Conservation (phyloP, 441 rosid genomes). For the Erodium moschatum region DNA sequence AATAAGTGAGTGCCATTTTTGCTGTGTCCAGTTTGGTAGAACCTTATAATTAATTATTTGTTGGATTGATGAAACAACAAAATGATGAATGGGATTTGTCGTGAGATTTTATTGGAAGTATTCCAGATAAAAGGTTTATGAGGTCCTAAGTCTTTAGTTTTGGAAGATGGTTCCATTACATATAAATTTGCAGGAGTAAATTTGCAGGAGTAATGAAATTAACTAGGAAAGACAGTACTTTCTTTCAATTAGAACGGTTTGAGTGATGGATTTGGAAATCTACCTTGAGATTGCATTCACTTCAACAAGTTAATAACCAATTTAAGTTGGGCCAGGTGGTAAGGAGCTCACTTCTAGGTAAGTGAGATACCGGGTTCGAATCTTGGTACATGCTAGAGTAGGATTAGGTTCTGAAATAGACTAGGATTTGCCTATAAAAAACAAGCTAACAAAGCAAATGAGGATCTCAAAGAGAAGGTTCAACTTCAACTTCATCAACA, state of each 20-base stretch:
- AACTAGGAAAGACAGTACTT: neutral
- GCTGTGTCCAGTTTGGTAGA: neutral
- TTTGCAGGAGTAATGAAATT: neutral
- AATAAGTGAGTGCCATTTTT: neutral
- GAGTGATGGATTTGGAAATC: neutral
- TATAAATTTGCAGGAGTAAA: neutral
- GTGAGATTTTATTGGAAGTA: neutral
- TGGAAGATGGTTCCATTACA: neutral
- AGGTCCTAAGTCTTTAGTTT: neutral
- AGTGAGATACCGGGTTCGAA: no score
- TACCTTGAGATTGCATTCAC: neutral
- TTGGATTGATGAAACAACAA: neutral
- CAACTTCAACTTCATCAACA: no score
- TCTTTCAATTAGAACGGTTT: neutral
- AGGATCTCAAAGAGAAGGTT: no score
- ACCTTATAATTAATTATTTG: neutral
- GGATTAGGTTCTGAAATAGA: no score
- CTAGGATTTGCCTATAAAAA: no score
- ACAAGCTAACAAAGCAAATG: no score
- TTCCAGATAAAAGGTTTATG: no score
- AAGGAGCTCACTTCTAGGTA: no score
- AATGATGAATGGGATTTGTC: neutral
- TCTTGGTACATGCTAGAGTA: no score
- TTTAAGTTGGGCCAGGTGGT: no score
- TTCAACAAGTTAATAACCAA: neutral